Base-by-base conservation (phyloP, 2,329 filamentous ascomycete species). In the Parafenestella ontariensis region DNA sequence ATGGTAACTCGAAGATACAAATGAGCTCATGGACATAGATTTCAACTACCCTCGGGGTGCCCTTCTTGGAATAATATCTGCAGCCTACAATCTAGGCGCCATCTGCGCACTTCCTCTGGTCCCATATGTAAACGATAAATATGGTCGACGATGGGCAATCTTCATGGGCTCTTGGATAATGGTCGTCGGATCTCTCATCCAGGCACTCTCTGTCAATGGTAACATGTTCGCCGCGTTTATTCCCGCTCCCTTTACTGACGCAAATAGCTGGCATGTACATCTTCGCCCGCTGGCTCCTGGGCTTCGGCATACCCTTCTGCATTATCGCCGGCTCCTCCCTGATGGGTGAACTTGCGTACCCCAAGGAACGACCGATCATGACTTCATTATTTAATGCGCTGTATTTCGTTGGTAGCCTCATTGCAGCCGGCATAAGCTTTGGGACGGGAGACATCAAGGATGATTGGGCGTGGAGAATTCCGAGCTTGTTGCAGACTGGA, bases 371-470 rank as follows among this genome's bases (percentile, higher is more conserved):
- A 64, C 86, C 83, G 3, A 83, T 83, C 7, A 81, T 89, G 52
- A 89, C 86, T 0, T 81, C 86, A 13, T 80, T 89, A 45, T 89
- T 89, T 75, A 89, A 89, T 72, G 87, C 85, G 54, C 73, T 88
- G 44, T 89, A 85, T 85, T 88, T 88, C 68, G 70, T 86, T 48
- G 85, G 84, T 20, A 72, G 76, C 21, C 70, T 80, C 18, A 48
- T 87, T 41, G 85, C 87, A 13, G 84, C 84, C 4, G 84, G 83
- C 69, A 81, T 88, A 43, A 85, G 85, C 21, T 89, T 85, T 81
- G 87, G 85, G 20, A 89, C 87, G 2, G 78, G 82, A 31, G 76
- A 78, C 37, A 81, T 89, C 54, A 65, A 77, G n/a, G 81, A 72
- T 58, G 77, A 88, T 62, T 89, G 87, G 87, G 84, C 85, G 1